Base-by-base conservation (phyloP, 2,329 filamentous ascomycete species). In the Reticulascus tulasneorum region DNA sequence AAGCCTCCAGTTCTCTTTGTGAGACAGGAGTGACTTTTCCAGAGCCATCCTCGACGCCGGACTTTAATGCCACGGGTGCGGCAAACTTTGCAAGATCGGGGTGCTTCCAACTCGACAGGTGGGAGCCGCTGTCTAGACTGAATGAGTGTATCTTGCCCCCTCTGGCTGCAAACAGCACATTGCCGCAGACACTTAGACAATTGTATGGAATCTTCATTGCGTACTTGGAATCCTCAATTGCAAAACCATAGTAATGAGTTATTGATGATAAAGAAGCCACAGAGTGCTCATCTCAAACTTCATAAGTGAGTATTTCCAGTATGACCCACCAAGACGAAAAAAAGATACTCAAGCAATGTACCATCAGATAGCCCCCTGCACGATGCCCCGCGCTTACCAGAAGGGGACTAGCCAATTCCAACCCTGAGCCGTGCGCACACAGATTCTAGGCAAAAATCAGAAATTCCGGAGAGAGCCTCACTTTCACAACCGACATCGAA, bases 111-210 rank as follows among this genome's bases (percentile, higher is more conserved):
- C 71, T 66, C 27, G 75, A 79, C 13, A 86, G 57, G 33, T 77
- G 65, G 30, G 65, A 60, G 21, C 80, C 77, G 42, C 76, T 68
- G n/a, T 64, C 52, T 7, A 81, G 62, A 51, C 69, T 70, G 56
- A 87, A 83, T 3, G 79, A 76, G 52, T 86, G 75, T 35, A 96
- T 76, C 49, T 73, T 77, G 30, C 82, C 75, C 11, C 86, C 87
- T 42, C 81, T 80, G 18, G 86, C 85, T 23, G 84, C 85, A 48
- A 94, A 72, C 13, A 96, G 59, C 15, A 84, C 60, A 47, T 71
- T 58, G 29, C 73, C 73, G 46, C 71, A 67, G 23, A 61, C 56
- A 32, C 64, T 65, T 29, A 87, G 60, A 48, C 77, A 75, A 49
- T 84, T 83, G 50, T 84, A 84, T n/a, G 83, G 82, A 38, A 75